Conservation (phyloP, 805 yeast genomes). For the Wickerhamiella spandovensis region DNA sequence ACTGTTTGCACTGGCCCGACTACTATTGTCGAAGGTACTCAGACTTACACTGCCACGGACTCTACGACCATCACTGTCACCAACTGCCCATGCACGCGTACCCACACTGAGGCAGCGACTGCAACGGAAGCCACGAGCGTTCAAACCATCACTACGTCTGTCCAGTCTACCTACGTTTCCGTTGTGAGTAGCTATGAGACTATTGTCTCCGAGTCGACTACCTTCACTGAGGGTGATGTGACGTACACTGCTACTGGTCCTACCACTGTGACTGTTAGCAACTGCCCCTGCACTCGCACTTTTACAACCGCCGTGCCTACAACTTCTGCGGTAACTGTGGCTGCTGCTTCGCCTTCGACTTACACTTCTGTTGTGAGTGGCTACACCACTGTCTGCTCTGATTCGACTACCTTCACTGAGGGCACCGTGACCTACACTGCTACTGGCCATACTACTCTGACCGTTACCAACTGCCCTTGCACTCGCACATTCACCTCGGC, state of each 20-base stretch:
- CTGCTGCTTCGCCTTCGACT: background rate
- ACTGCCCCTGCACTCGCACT: conserved; percentile 9
- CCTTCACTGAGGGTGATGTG: conserved; percentile 46
- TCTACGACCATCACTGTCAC: conserved; percentile 11
- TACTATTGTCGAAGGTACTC: conserved; percentile 46
- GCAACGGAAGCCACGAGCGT: too few species aligned
- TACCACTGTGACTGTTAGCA: conserved; percentile 8
- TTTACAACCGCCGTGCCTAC: too few species aligned
- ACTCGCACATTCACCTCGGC: background rate
- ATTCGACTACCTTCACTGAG: conserved; percentile 49
- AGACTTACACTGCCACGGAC: conserved; percentile 43
- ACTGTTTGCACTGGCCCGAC: conserved; percentile 77
- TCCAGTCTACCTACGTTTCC: too few species aligned
- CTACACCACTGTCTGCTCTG: conserved; percentile 72
- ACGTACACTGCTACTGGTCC: conserved; percentile 41
- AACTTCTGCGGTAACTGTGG: background rate
- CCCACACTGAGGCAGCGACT: too few species aligned
- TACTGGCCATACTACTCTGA: conserved; percentile 8
- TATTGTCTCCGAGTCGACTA: conserved; percentile 69
- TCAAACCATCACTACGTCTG: too few species aligned
- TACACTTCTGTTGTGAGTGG: conserved; percentile 14
- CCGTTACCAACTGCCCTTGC: conserved; percentile 12
- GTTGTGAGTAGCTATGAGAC: conserved; percentile 29
- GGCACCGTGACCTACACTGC: conserved; percentile 58
- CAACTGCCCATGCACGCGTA: conserved; percentile 9